phyloP scores from a whole-genome alignment of 371 early-diverging fungal species.

The Nosema granulosis region DNA sequence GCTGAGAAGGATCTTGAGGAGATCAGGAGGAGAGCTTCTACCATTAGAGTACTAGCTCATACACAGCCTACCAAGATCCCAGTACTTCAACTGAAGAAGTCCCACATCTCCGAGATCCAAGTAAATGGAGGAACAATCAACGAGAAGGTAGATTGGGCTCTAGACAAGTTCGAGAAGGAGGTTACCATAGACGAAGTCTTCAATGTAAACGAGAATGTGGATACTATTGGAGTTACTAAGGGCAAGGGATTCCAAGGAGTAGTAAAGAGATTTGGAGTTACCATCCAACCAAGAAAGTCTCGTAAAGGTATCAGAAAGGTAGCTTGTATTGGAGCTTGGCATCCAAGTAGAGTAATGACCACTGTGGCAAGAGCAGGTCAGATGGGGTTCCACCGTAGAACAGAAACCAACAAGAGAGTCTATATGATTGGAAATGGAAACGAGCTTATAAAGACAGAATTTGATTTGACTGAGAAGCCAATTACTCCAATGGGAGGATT shows the following conservation, averaged over 20 bases:
- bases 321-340: conserved; percentile 99
- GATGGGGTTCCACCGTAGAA: conserved; percentile 99
- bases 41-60: conserved; percentile 94
- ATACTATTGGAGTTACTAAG: conserved; percentile 96
- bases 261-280: conserved; percentile 98
- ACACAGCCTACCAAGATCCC: conserved; percentile 89
- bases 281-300: conserved; percentile 98
- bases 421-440: conserved; percentile 89
- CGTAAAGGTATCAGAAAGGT: conserved; percentile 99
- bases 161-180: conserved; percentile 91
- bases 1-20: conserved; percentile 78
- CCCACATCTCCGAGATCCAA: conserved; percentile 98
- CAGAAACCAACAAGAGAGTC: conserved; percentile 98
- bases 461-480: conserved; percentile 88
- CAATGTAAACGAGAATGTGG: conserved; percentile 93
- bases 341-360: conserved; percentile 96
- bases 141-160: conserved; percentile 94
- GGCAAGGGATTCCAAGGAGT: conserved; percentile 99
- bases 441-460: conserved; percentile 87
- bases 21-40: conserved; percentile 93
- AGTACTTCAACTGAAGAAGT: conserved; percentile 85
- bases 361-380: conserved; percentile 99
- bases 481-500: conserved; percentile 98
- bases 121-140: conserved; percentile 94
- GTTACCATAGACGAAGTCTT: conserved; percentile 81